Percentiles rank a stretch among this genome's conserved stretches.
These are phyloP conservation scores for Quercus tomentella DNA, from an alignment of 331 rosid genomes.

Conservation along the genomic window DNA sequence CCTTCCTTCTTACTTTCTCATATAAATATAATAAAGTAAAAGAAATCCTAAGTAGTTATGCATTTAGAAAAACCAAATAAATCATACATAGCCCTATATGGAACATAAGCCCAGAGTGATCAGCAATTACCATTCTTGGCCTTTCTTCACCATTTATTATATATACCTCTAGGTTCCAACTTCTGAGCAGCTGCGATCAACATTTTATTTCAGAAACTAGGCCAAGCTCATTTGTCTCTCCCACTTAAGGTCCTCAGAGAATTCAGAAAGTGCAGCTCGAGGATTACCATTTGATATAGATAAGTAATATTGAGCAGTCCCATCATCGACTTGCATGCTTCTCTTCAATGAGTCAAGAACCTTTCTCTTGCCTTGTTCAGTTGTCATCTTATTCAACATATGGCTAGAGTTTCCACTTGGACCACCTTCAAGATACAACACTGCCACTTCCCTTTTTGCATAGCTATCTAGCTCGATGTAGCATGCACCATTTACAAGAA, in stretches of 20 bases:
- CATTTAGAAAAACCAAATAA: no score
- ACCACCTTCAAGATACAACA: constrained; percentile 63
- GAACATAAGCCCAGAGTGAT: no score
- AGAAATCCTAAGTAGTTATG: no score
- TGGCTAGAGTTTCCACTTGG: constrained; percentile 35
- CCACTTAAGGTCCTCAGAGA: constrained; percentile 79
- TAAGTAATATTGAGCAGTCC: constrained; percentile 83
- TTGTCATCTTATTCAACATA: constrained; percentile 23
- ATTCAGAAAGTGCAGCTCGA: constrained; percentile 76
- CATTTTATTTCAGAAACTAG: constrained; percentile 22
- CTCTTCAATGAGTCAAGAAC: constrained; percentile 68
- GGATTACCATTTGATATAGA: constrained; percentile 81
- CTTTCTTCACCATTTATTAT: neutral
- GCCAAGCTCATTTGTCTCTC: constrained; percentile 51
- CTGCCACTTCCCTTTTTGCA: constrained; percentile 92
- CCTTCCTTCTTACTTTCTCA: no score
- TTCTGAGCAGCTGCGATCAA: neutral
- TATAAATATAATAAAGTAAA: no score
- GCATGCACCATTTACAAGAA: constrained; percentile 62
- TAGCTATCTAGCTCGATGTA: constrained; percentile 65
- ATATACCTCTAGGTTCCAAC: neutral
- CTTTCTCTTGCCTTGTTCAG: constrained; percentile 61
- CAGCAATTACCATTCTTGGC: neutral
- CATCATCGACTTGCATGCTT: constrained; percentile 90
- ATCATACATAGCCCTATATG: no score